Percentiles rank a stretch among this genome's conserved stretches.
Evolutionary conservation across 768 basidiomycete genomes (phyloP).

Genomic region (Auriscalpium microsporum): DNA sequence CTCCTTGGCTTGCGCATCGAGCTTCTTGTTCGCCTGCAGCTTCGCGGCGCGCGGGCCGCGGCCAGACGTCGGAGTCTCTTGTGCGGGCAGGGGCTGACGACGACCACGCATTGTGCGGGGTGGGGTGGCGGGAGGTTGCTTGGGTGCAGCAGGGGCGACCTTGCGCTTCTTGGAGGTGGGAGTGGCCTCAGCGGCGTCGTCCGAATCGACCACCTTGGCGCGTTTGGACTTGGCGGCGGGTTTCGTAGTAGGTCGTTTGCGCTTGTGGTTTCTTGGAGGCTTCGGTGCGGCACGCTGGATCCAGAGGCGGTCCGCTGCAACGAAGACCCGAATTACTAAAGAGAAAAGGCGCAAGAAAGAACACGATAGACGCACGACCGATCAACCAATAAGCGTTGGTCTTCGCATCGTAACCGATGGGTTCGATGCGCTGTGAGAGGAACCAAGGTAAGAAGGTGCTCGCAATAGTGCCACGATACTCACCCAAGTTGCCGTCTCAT

Average conservation of each 20-base stretch:
- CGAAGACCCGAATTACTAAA: not conserved
- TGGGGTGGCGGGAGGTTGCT: slow-evolving; percentile 1
- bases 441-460: slow-evolving; percentile 2
- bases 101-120: slow-evolving; percentile 4
- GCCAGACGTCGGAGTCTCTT: slow-evolving; percentile 19
- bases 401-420: slow-evolving; percentile 75
- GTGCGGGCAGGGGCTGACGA: not conserved
- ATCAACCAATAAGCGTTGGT: slow-evolving; percentile 81
- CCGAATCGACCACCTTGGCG: slow-evolving; percentile 11
- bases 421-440: slow-evolving; percentile 61
- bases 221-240: slow-evolving; percentile 16
- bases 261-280: slow-evolving; percentile 32
- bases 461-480: slow-evolving; percentile 17
- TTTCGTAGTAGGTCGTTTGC: slow-evolving; percentile 31
- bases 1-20: slow-evolving; percentile 62
- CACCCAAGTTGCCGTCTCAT: slow-evolving; percentile 74
- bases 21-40: slow-evolving; percentile 57
- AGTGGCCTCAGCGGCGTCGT: slow-evolving; percentile 18
- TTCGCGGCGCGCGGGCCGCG: slow-evolving; percentile 59
- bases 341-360: not conserved
- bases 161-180: slow-evolving; percentile 18
- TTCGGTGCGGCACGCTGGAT: slow-evolving; percentile 65
- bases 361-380: slow-evolving; percentile 44
- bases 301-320: slow-evolving; percentile 73
- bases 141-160: slow-evolving; percentile 3